A percentile compares a stretch with the other conserved stretches of the same genome.
Conservation (phyloP, 768 basidiomycete genomes). For the Rhodotorula toruloides region DNA sequence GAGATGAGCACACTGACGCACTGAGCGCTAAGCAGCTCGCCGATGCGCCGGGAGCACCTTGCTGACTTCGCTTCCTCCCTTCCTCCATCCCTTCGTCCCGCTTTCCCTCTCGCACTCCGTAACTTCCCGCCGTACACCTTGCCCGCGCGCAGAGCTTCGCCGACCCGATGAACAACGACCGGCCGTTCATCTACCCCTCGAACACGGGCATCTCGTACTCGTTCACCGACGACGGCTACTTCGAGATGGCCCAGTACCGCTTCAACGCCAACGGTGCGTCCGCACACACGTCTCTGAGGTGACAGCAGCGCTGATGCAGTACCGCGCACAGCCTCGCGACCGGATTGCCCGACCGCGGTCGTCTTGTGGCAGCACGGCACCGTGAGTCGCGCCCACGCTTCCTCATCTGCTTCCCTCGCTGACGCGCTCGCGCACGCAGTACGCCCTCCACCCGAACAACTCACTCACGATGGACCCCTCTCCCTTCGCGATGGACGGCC, state of each 20-base stretch:
- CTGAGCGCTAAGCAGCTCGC: too few relatives aligned
- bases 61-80: not conserved
- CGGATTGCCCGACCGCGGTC: constrained; percentile 81
- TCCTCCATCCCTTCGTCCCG: not conserved
- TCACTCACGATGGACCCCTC: constrained; percentile 59
- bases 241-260: constrained; percentile 85
- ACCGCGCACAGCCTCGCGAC: constrained; percentile 68
- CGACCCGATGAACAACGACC: constrained; percentile 67
- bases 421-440: constrained; percentile 44
- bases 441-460: constrained; percentile 63
- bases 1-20: too few relatives aligned
- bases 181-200: constrained; percentile 68
- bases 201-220: constrained; percentile 67
- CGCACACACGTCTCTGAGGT: not conserved
- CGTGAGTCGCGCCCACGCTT: not conserved
- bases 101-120: too few relatives aligned
- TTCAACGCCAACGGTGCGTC: constrained; percentile 73
- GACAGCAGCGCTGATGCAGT: too few relatives aligned
- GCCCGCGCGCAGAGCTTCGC: constrained; percentile 64
- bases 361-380: constrained; percentile 86
- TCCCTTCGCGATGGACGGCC: constrained; percentile 73
- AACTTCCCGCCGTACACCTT: too few relatives aligned
- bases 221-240: constrained; percentile 64
- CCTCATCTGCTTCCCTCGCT: too few relatives aligned
- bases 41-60: too few relatives aligned